phyloP scores from a whole-genome alignment of 257 asterid species.

The Anisodus tanguticus region DNA sequence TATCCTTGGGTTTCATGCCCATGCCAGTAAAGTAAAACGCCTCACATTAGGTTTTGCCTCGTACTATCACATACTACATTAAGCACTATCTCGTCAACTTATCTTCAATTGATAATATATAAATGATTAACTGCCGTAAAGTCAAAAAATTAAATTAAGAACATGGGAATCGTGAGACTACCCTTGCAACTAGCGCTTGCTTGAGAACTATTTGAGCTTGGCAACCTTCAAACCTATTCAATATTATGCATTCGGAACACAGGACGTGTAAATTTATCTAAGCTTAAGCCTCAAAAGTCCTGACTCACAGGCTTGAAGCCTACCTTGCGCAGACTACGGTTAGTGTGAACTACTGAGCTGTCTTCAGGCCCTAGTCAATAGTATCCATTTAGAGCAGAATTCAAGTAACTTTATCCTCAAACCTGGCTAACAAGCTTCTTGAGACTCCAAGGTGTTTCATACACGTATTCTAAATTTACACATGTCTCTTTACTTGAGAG shows the following conservation, averaged over 20 bases:
- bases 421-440: constrained; percentile 12
- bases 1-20: background rate
- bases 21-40: background rate
- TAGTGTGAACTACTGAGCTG: background rate
- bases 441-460: constrained; percentile 2
- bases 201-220: background rate
- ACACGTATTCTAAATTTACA: background rate
- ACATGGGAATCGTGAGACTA: background rate
- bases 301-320: background rate
- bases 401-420: background rate
- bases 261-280: background rate
- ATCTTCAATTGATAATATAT: background rate
- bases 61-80: background rate
- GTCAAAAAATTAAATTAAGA: background rate
- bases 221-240: constrained; percentile 9
- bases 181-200: background rate
- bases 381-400: background rate
- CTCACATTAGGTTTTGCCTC: background rate
- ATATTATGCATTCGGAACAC: background rate
- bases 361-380: constrained; percentile 6
- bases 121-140: background rate
- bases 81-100: constrained; percentile 1
- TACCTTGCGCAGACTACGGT: background rate
- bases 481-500: background rate
- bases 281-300: background rate